Conservation (phyloP, 768 basidiomycete genomes). For the Lentinula guzmanii region DNA sequence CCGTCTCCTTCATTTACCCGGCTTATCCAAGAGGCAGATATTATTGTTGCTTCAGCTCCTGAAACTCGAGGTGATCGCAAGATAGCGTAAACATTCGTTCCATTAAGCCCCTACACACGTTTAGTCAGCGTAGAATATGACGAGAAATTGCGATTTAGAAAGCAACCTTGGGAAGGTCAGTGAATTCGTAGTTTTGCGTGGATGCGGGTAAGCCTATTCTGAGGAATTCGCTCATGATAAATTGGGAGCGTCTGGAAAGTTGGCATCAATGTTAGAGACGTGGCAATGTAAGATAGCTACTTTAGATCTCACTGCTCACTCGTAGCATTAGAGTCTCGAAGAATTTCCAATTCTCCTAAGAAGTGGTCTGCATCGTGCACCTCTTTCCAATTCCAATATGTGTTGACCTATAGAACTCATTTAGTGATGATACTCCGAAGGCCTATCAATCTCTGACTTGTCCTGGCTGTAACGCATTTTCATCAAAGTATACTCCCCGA, state of each 20-base stretch:
- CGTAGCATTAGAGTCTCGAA: conserved; percentile 59
- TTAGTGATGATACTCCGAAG: not conserved
- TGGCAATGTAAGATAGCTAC: not conserved
- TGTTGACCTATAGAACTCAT: conserved; percentile 60
- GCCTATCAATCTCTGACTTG: conserved; percentile 48
- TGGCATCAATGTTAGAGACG: conserved; percentile 1
- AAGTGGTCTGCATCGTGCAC: conserved; percentile 85
- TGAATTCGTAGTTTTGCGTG: conserved; percentile 63
- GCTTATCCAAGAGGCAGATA: conserved; percentile 89
- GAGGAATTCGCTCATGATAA: conserved; percentile 58
- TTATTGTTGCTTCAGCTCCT: conserved; percentile 88
- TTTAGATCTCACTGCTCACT: conserved; percentile 57
- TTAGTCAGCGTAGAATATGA: not conserved
- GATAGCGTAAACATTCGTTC: conserved; percentile 80
- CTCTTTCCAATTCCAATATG: conserved; percentile 88
- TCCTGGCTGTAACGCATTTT: conserved; percentile 91
- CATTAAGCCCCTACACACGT: conserved; percentile 41
- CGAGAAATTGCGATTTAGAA: not conserved
- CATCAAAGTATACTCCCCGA: conserved; percentile 78
- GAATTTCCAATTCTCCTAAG: conserved; percentile 58
- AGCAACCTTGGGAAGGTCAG: conserved; percentile 45
- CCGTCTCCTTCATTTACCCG: conserved; percentile 49
- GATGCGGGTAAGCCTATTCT: conserved; percentile 68
- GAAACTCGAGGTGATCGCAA: conserved; percentile 82
- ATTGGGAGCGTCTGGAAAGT: conserved; percentile 53